Evolutionary conservation across 768 basidiomycete genomes (phyloP), one percentile per base, ranked within the genome.

Genomic region (Boletus huronensis): DNA sequence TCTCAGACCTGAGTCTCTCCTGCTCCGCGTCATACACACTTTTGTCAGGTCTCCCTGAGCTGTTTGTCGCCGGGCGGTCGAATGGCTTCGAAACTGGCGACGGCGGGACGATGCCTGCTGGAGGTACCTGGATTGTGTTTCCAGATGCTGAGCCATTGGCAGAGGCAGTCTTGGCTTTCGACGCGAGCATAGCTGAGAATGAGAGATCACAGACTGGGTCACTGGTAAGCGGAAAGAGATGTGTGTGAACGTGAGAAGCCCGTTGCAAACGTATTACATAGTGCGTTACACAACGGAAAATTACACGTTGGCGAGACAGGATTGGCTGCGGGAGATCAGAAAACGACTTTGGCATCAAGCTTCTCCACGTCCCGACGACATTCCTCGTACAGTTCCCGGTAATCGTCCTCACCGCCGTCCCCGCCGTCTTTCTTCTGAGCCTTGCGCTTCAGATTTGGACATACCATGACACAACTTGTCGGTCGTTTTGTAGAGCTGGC

Each of bases 401-500:
- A 96, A 65, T 97, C 95, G 52, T 88, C 87, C 57, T 92, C 90
- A 64, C 81, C 82, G 23, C 79, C 83, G 38, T 81, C 86, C 40
- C 83, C 85, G 5, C 70, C 74, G 16, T 75, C 79, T 62, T 88
- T 86, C 64, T 77, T 74, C 64, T 83, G 85, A 44, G 72, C 69
- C 67, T 85, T 88, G 70, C 82, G 84, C 69, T 91, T 90, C 68
- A 83, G 79, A 66, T 87, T 78, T 1, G 91, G 90, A 70, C 90
- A 94, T 49, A 98, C 79, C 84, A 99, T 90, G 5, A 99, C 95
- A 71, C 95, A 98, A 62, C 93, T 96, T 46, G 97, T 99, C 32
- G 97, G 96, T 62, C 97, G 87, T 76, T 99, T 99, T 41, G 97
- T 99, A 48, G 92, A 89, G 67, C 93, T 93, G 17, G 95, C 92